phyloP scores from a whole-genome alignment of 1,284 basidiomycete species.

The Fomitopsis palustris region DNA sequence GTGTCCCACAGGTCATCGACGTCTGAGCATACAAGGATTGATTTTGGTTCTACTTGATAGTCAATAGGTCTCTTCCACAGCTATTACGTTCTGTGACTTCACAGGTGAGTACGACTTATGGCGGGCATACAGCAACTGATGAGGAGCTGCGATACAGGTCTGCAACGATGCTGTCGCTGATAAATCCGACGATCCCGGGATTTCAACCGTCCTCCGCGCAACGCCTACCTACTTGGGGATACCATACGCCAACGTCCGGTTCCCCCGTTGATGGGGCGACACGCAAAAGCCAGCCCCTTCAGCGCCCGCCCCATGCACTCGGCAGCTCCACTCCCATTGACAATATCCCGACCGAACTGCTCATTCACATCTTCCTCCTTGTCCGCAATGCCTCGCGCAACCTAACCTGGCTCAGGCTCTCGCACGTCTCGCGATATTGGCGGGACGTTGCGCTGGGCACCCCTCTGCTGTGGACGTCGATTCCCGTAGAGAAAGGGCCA shows the following conservation, averaged over 20 bases:
- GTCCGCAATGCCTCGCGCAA: not conserved
- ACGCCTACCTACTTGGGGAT: not conserved
- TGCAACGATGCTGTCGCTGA: not conserved
- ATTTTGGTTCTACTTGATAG: too few relatives aligned
- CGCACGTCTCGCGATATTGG: constrained; percentile 2
- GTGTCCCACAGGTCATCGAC: too few relatives aligned
- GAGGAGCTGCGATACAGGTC: not conserved
- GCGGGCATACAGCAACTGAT: not conserved
- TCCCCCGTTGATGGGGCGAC: not conserved
- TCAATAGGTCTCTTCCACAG: not conserved
- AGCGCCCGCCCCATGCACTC: not conserved
- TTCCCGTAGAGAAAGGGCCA: not conserved
- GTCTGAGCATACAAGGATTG: too few relatives aligned
- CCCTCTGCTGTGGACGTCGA: constrained; percentile 1
- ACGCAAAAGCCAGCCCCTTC: not conserved
- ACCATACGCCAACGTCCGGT: not conserved
- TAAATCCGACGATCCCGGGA: not conserved
- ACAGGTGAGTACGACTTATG: not conserved
- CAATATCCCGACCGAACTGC: not conserved
- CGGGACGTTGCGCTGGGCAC: not conserved
- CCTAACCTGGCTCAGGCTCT: not conserved
- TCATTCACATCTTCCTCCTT: not conserved
- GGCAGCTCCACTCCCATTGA: not conserved
- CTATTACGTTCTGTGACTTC: not conserved
- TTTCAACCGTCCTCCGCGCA: too few relatives aligned